These are phyloP conservation scores for Sclerotinia minor DNA, from an alignment of 2,329 filamentous ascomycete genomes.

Conservation along the genomic window DNA sequence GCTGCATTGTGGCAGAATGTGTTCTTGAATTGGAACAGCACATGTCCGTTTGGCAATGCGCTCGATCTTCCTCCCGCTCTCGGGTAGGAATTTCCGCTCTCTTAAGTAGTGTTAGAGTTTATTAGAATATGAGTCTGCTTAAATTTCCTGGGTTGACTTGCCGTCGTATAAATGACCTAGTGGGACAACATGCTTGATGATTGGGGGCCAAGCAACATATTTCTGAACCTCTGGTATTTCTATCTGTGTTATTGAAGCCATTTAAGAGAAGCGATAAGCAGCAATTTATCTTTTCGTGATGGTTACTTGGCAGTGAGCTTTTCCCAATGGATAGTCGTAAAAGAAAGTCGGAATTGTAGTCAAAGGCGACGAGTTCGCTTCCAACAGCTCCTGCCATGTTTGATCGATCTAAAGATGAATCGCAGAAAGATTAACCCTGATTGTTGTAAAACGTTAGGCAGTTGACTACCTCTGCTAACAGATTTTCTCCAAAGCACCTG, in stretches of 20 bases:
- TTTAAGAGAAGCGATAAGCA: background rate
- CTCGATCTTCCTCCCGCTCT: slow-evolving; percentile 32
- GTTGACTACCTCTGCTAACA: background rate
- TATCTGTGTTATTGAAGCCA: slow-evolving; percentile 3
- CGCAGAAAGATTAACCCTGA: slow-evolving; percentile 2
- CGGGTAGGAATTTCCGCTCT: slow-evolving; percentile 28
- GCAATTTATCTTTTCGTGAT: background rate
- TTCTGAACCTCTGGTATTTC: slow-evolving; percentile 3
- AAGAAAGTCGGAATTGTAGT: background rate
- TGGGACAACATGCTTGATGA: slow-evolving; percentile 20
- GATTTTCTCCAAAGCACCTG: too few species aligned
- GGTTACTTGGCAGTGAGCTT: background rate
- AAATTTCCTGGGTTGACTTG: slow-evolving; percentile 9
- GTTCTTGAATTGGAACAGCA: slow-evolving; percentile 34
- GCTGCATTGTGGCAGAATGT: slow-evolving; percentile 30
- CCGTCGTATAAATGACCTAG: slow-evolving; percentile 30
- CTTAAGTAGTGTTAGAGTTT: slow-evolving; percentile 23
- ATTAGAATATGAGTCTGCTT: background rate
- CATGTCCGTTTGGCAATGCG: slow-evolving; percentile 23
- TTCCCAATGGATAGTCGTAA: background rate
- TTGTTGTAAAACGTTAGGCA: background rate
- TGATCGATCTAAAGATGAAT: slow-evolving; percentile 2
- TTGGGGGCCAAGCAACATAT: slow-evolving; percentile 23
- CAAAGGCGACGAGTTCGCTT: slow-evolving; percentile 6
- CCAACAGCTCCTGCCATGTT: slow-evolving; percentile 4